phyloP scores from a whole-genome alignment of 495 filamentous ascomycete genomes.

The Viridothelium virens region DNA sequence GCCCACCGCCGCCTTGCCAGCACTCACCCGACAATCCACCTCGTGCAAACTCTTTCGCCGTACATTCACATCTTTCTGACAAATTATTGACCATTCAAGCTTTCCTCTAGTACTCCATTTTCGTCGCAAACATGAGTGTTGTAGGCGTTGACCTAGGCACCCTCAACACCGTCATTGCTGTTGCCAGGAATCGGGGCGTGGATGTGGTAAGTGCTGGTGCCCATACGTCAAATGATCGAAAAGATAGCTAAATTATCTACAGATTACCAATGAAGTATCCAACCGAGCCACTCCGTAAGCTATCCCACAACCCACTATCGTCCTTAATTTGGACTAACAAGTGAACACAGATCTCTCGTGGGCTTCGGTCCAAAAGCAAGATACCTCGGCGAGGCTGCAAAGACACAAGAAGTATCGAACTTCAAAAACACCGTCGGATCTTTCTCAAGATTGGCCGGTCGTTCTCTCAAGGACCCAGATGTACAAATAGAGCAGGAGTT shows the following conservation, averaged over 20 bases:
- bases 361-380: conserved; percentile 89
- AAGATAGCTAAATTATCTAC: conserved; percentile 16
- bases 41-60: background rate
- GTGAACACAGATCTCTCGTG: conserved; percentile 68
- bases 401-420: conserved; percentile 99
- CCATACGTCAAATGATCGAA: background rate
- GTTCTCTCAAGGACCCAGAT: conserved; percentile 81
- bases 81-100: background rate
- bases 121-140: conserved; percentile 54
- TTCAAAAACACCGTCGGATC: conserved; percentile 95
- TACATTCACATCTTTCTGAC: background rate
- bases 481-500: conserved; percentile 83
- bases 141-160: conserved; percentile 94
- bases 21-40: background rate
- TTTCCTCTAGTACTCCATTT: background rate
- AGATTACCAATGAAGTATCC: conserved; percentile 99
- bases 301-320: conserved; percentile 10
- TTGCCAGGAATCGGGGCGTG: conserved; percentile 94
- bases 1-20: background rate
- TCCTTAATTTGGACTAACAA: conserved; percentile 24
- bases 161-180: conserved; percentile 93
- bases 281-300: conserved; percentile 97
- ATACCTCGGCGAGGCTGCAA: conserved; percentile 88
- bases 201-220: conserved; percentile 75
- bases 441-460: conserved; percentile 85